Evolutionary conservation across 495 filamentous ascomycete genomes (phyloP).

Genomic region (Neurospora terricola): DNA sequence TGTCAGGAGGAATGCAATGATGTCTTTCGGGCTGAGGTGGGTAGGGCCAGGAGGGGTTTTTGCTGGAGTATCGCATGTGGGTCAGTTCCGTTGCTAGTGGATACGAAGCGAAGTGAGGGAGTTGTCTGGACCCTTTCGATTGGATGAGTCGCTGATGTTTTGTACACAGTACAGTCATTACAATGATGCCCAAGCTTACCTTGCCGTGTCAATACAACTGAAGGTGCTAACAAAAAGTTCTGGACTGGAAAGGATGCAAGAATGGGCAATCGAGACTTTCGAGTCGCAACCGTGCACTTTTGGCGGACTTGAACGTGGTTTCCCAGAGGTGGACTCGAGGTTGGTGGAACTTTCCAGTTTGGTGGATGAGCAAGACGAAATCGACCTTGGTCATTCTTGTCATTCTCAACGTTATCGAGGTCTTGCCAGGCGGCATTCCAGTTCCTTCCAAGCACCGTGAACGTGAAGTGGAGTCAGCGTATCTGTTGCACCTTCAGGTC

Average conservation of each 20-base stretch:
- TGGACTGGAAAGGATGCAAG: background rate
- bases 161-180: background rate
- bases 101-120: background rate
- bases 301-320: background rate
- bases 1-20: background rate
- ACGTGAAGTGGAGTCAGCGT: background rate
- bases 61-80: background rate
- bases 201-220: background rate
- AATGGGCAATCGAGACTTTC: background rate
- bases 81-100: background rate
- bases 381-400: background rate
- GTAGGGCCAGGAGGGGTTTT: background rate
- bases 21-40: background rate
- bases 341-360: background rate
- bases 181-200: background rate
- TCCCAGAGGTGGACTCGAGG: background rate
- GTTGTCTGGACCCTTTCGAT: background rate
- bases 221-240: background rate
- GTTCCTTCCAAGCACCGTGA: background rate
- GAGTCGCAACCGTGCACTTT: background rate
- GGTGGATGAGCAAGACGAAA: background rate
- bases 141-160: background rate
- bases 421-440: background rate
- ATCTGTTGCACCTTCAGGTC: background rate
- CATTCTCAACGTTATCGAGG: background rate